Evolutionary conservation across 768 basidiomycete genomes (phyloP), one percentile per base, ranked within the genome.

Genomic region (Holtermannia corniformis): DNA sequence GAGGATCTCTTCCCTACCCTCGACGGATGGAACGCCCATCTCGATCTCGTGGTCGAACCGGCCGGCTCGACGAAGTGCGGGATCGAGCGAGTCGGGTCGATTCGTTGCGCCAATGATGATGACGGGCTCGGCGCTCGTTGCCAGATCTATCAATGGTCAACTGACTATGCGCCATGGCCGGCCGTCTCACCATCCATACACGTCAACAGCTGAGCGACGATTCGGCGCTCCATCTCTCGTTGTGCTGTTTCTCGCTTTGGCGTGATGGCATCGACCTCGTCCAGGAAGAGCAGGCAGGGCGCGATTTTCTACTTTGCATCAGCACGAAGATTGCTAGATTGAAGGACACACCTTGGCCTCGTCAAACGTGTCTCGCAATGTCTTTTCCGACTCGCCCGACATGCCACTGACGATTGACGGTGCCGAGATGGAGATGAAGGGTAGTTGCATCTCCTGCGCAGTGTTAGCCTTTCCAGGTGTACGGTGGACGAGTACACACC

Each of bases 331-430:
- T 3, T 25, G n/a, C 20, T 3, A 3, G 19, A 3, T 25, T 20
- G n/a, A 24, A 28, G 2, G 41, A 70, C 76, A 3, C 25, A 89
- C 90, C 75, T 89, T 92, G 4, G 95, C 95, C 71, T 97, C 93
- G 25, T 95, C 93, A 65, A 99, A 99, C 0, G 89, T 91, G 65
- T 96, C 93, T 41, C 95, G 76, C 3, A 99, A 75, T 0, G 90
- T 92, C 76, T 93, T 97, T 70, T 99, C 95, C 0, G 89, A 92
- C 72, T 99, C 95, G 44, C 95, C 95, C 0, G 90, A 95, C 90
- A 97, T 95, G 1, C 95, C 93, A 1, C 87, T 91, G 5, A 99
- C 90, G 54, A 99, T 85, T 0, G 87, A 88, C 0, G 95, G 95
- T 0, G 93, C 93, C 2, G 93, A 93, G 55, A 99, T 83, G 47